Percentiles rank a stretch among this genome's conserved stretches.
Conservation (phyloP, 2,329 filamentous ascomycete species). For the Leptoxyphium fumago region DNA sequence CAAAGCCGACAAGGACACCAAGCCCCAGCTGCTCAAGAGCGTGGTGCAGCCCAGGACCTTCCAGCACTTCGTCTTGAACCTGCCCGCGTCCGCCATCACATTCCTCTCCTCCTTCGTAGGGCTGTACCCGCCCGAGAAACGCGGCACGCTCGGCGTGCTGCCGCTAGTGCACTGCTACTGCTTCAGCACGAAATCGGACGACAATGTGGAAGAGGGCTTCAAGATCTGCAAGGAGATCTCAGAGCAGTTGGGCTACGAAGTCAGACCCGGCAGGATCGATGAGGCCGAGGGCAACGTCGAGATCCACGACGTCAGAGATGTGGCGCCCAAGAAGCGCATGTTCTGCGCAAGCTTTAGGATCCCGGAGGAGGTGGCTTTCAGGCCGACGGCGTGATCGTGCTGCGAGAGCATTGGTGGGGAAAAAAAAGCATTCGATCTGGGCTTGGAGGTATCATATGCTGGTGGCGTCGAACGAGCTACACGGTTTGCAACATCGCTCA, state of each 20-base stretch:
- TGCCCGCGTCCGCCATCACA: slow-evolving; percentile 75
- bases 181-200: slow-evolving; percentile 70
- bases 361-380: slow-evolving; percentile 70
- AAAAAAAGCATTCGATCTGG: too few relatives aligned
- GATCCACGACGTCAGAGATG: slow-evolving; percentile 59
- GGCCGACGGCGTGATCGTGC: too few relatives aligned
- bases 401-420: too few relatives aligned
- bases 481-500: too few relatives aligned
- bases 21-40: slow-evolving; percentile 22
- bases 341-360: slow-evolving; percentile 88
- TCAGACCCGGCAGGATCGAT: slow-evolving; percentile 36
- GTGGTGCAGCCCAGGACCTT: slow-evolving; percentile 54
- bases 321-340: slow-evolving; percentile 90
- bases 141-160: slow-evolving; percentile 27
- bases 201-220: slow-evolving; percentile 45
- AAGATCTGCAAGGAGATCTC: slow-evolving; percentile 55
- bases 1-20: slow-evolving; percentile 10
- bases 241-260: slow-evolving; percentile 41
- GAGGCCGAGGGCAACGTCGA: slow-evolving; percentile 40
- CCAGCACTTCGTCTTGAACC: slow-evolving; percentile 95
- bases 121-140: slow-evolving; percentile 43
- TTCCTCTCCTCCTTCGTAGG: slow-evolving; percentile 70
- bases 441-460: too few relatives aligned
- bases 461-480: too few relatives aligned
- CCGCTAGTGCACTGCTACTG: slow-evolving; percentile 90